Conservation (phyloP, 495 filamentous ascomycete genomes). For the Neurospora sublineolata region DNA sequence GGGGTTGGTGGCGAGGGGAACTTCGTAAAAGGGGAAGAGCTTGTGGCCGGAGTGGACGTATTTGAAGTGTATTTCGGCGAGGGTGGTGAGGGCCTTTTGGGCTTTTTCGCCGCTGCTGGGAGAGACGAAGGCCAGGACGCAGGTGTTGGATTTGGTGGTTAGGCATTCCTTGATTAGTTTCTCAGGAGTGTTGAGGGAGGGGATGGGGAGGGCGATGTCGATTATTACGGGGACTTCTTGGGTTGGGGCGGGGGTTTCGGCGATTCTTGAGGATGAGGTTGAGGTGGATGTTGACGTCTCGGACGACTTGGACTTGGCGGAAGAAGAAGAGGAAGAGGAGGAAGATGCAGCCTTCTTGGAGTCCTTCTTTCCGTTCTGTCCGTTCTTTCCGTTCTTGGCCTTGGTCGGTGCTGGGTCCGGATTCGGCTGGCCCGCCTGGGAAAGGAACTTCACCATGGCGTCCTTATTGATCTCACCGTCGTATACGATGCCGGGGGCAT, state of each 20-base stretch:
- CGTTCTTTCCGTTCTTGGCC: constrained; percentile 26
- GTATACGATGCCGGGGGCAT: constrained; percentile 58
- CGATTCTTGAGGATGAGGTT: too few species aligned
- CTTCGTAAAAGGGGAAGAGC: constrained; percentile 72
- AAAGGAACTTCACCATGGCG: constrained; percentile 70
- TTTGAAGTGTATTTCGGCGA: constrained; percentile 68
- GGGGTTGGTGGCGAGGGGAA: constrained; percentile 49
- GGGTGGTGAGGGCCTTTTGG: constrained; percentile 47
- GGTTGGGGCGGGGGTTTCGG: constrained; percentile 24
- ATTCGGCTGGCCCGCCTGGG: constrained; percentile 67
- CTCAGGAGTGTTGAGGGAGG: constrained; percentile 33
- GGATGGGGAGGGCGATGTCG: constrained; percentile 44
- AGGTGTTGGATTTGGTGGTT: constrained; percentile 64
- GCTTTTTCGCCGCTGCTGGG: constrained; percentile 35
- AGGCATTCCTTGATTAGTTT: constrained; percentile 62
- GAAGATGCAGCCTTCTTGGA: constrained; percentile 36
- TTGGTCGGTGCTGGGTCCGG: constrained; percentile 46
- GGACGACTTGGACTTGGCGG: constrained; percentile 28
- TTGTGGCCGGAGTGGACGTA: constrained; percentile 49
- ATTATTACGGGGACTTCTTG: constrained; percentile 34
- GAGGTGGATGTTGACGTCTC: constrained; percentile 25
- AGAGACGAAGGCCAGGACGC: constrained; percentile 66
- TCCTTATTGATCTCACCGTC: constrained; percentile 81
- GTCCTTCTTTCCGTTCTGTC: constrained; percentile 32
- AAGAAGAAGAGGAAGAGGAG: constrained; percentile 37